A percentile compares a stretch with the other conserved stretches of the same genome.
These are phyloP conservation scores for Aspergillus asperescens DNA, from an alignment of 495 filamentous ascomycete genomes.

Conservation along the genomic window DNA sequence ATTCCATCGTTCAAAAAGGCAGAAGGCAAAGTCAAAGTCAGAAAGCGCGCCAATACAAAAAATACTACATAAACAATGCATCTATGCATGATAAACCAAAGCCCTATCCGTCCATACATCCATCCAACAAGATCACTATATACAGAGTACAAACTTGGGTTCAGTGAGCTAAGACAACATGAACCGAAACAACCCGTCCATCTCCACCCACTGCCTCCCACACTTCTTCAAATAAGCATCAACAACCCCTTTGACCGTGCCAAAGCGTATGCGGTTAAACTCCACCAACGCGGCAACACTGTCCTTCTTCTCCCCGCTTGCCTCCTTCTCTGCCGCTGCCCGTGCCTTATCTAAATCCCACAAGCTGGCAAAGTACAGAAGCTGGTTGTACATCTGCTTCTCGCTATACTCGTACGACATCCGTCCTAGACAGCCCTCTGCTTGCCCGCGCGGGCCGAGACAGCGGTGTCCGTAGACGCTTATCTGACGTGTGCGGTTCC, in stretches of 20 bases:
- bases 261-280: slow-evolving; percentile 74
- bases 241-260: slow-evolving; percentile 67
- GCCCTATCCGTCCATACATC: not conserved
- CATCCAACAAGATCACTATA: slow-evolving; percentile 6
- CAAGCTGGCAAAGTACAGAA: slow-evolving; percentile 77
- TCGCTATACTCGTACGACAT: slow-evolving; percentile 89
- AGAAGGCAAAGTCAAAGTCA: not conserved
- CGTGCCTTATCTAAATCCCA: slow-evolving; percentile 88
- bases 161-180: slow-evolving; percentile 33
- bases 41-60: not conserved
- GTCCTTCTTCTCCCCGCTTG: slow-evolving; percentile 47
- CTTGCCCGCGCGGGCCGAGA: slow-evolving; percentile 78
- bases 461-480: slow-evolving; percentile 87
- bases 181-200: slow-evolving; percentile 84
- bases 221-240: slow-evolving; percentile 87
- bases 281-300: slow-evolving; percentile 65
- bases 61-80: not conserved
- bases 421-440: slow-evolving; percentile 71
- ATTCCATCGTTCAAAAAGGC: not conserved
- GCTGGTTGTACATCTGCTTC: slow-evolving; percentile 87
- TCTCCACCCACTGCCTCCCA: slow-evolving; percentile 91
- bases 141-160: slow-evolving; percentile 9
- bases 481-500: slow-evolving; percentile 83
- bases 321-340: slow-evolving; percentile 41
- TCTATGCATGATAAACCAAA: not conserved